Evolutionary conservation across 441 rosid genomes (phyloP), one percentile per base, ranked within the genome.

Genomic region (Adansonia rubrostipa): DNA sequence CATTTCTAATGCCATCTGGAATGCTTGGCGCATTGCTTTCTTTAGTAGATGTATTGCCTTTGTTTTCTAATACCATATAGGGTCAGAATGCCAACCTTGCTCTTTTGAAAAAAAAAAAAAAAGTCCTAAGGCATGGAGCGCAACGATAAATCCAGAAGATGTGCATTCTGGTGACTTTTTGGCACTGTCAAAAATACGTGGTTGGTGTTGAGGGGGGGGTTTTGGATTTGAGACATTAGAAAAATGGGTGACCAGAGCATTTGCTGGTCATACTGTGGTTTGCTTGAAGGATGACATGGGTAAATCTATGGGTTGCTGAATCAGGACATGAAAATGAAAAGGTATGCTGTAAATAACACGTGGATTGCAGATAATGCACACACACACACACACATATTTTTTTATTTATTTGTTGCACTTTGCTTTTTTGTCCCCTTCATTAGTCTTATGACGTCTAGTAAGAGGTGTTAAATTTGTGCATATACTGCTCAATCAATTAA

Each of bases 271-370:
- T 45, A 93, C 97, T 10, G 94, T 98, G 22, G 97, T 96, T 82
- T 96, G 97, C 89, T 85, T 96, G 87, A 92, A 91, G 85, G 99
- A 96, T 88, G 90, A 88, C 74, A 76, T 79, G 77, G 98, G 97
- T 69, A 91, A 91, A 93, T 73, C 93, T 96, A 62, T 96, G 98
- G 98, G 98, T 96, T 88, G 99, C 96, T 80, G 99, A 96, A 90
- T 96, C 99, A 0, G 99, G 98, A 57, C 97, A 92, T 44, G 98
- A 94, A 89, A 96, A 94, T 85, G 98, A 94, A 72, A 90, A 96
- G 97, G 98, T 93, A 69, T 74, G 6, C 60, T 62, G 33, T 33
- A 62, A 61, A 61, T 24, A 63, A 10, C 61, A 24, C 0, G 1
- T 51, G 6, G 67, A 63, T 74, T 75, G 71, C 45, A 1, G 7